Evolutionary conservation across 768 basidiomycete genomes (phyloP).

Genomic region (Dacryopinax primogenitus): DNA sequence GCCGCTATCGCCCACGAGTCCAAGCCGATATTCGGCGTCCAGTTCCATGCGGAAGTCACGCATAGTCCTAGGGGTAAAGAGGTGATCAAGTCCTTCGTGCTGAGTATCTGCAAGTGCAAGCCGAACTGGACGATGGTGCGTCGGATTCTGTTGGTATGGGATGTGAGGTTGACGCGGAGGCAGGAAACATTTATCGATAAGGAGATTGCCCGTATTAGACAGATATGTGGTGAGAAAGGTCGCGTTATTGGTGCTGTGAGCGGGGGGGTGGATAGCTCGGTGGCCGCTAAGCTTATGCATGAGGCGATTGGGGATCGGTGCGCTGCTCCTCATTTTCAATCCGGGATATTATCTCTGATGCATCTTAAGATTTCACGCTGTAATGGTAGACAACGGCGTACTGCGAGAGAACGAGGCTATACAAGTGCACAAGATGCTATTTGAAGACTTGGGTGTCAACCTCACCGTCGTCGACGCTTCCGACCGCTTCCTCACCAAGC

Average conservation of each 20-base stretch:
- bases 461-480: constrained; percentile 93
- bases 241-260: constrained; percentile 97
- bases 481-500: constrained; percentile 73
- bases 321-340: constrained; percentile 15
- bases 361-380: constrained; percentile 79
- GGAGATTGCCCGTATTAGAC: constrained; percentile 83
- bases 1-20: constrained; percentile 85
- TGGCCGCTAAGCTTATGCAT: constrained; percentile 98
- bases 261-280: constrained; percentile 95
- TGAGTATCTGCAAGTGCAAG: constrained; percentile 69
- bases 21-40: constrained; percentile 87
- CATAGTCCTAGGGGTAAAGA: constrained; percentile 83
- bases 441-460: constrained; percentile 86
- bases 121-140: constrained; percentile 87
- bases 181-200: constrained; percentile 97
- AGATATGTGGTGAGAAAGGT: constrained; percentile 86
- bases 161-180: constrained; percentile 7
- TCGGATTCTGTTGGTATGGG: constrained; percentile 12
- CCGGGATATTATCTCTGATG: neutral
- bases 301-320: constrained; percentile 97
- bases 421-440: constrained; percentile 89
- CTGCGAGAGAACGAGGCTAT: constrained; percentile 79
- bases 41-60: constrained; percentile 98
- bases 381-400: constrained; percentile 99
- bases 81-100: constrained; percentile 73